Conservation (phyloP, 1,139 yeast genomes). For the Diutina siamensis region DNA sequence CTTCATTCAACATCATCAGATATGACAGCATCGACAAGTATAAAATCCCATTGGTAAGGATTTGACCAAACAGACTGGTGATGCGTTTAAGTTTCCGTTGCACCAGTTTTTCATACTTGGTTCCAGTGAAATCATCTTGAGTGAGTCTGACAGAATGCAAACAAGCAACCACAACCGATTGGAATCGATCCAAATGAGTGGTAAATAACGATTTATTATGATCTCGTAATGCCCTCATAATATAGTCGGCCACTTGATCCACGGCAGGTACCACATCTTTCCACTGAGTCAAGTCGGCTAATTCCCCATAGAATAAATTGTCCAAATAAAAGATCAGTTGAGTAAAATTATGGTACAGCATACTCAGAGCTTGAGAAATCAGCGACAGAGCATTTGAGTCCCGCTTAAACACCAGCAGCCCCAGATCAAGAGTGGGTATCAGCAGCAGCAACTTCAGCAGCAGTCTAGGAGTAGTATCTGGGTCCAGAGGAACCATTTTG, state of each 20-base stretch:
- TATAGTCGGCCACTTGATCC: slow-evolving; percentile 31
- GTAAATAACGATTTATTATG: slow-evolving; percentile 39
- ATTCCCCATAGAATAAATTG: slow-evolving; percentile 41
- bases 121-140: slow-evolving; percentile 34
- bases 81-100: slow-evolving; percentile 38
- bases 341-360: slow-evolving; percentile 30
- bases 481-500: background rate
- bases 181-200: slow-evolving; percentile 38
- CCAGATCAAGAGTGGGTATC: slow-evolving; percentile 6
- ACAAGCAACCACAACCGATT: slow-evolving; percentile 34
- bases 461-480: background rate
- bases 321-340: slow-evolving; percentile 32
- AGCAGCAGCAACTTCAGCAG: background rate
- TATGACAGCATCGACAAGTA: slow-evolving; percentile 35
- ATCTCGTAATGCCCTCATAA: slow-evolving; percentile 37
- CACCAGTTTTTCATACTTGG: slow-evolving; percentile 34
- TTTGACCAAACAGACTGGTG: slow-evolving; percentile 42
- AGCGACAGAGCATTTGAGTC: slow-evolving; percentile 28
- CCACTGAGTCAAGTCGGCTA: slow-evolving; percentile 51
- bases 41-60: slow-evolving; percentile 47
- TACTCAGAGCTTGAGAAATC: slow-evolving; percentile 16
- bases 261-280: slow-evolving; percentile 36
- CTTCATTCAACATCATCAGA: slow-evolving; percentile 15
- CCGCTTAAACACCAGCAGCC: slow-evolving; percentile 24
- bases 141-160: slow-evolving; percentile 42